Evolutionary conservation across 23 red algal species (phyloP), one percentile per base, ranked within the genome.

Genomic region (Gracilaria vermiculophylla): DNA sequence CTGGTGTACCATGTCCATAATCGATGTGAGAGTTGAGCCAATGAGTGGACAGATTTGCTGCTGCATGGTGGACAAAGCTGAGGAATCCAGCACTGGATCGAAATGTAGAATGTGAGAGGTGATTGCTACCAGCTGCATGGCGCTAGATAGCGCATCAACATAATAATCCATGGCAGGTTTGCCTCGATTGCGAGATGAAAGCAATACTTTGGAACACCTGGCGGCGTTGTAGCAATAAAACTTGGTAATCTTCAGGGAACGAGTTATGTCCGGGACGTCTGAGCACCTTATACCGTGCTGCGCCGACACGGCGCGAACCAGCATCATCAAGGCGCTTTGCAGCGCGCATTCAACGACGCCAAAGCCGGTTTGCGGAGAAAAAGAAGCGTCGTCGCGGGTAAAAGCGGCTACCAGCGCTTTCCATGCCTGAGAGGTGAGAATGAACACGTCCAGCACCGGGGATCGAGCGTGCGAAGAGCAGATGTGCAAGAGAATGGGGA

Each of bases 191-290:
- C 39, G 16, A 6, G 21, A 25, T 17, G 16, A 34, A 0, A 40
- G 33, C 5, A 79, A 16, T 17, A 40, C 76, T 35, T 79, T 79
- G 14, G 76, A 37, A 31, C 76, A 79, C 19, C 42, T 54, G 15
- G 49, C 76, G 12, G 76, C 76, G 24, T 79, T 79, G 11, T 57
- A 7, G 23, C 31, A 79, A 79, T 79, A 79, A 20, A 79, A 79
- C 20, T 79, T 79, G 16, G 76, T 60, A 14, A 79, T 79, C 53
- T 35, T 79, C 19, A 79, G 49, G 45, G 49, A 79, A 42, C 76
- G 76, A 57, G 34, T n/a, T 4, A 79, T 55, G 15, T 79, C 43
- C 21, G 76, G 33, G 0, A 55, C n/a, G 31, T 73, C 67, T 0
- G 50, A 40, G 35, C 25, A 21, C 20, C 34, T 55, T 39, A 49